Evolutionary conservation across 2,329 filamentous ascomycete species (phyloP).

Genomic region (Penicillium sp.): DNA sequence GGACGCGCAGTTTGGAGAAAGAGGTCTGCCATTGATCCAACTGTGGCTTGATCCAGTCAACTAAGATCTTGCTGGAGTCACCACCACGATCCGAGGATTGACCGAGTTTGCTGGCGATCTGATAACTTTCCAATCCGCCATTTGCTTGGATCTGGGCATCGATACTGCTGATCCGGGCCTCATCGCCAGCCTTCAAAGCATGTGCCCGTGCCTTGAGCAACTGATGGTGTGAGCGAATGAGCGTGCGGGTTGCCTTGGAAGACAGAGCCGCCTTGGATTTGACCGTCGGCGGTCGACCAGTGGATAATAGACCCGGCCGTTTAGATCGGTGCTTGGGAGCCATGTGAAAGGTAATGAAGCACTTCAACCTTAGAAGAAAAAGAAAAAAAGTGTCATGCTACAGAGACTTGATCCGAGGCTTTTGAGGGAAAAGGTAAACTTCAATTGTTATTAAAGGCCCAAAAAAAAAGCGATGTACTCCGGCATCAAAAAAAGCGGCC

Average conservation of each 20-base stretch:
- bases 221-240: slow-evolving; percentile 58
- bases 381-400: not conserved
- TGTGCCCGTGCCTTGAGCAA: slow-evolving; percentile 54
- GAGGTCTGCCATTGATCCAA: slow-evolving; percentile 22
- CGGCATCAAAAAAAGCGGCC: not conserved
- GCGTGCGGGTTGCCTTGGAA: slow-evolving; percentile 53
- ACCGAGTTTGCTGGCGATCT: slow-evolving; percentile 59
- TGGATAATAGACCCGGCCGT: slow-evolving; percentile 40
- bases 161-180: slow-evolving; percentile 41
- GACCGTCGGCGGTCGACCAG: slow-evolving; percentile 44
- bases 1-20: slow-evolving; percentile 54
- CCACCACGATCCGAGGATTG: slow-evolving; percentile 58
- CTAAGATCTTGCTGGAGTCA: slow-evolving; percentile 57
- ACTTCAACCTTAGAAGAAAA: not conserved
- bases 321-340: slow-evolving; percentile 31
- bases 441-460: not conserved
- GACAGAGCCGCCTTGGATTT: slow-evolving; percentile 45
- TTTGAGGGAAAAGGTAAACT: not conserved
- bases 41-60: slow-evolving; percentile 52
- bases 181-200: slow-evolving; percentile 48
- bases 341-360: slow-evolving; percentile 19
- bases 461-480: not conserved
- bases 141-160: slow-evolving; percentile 50
- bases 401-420: not conserved
- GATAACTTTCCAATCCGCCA: slow-evolving; percentile 58